Percentiles rank a stretch among this genome's conserved stretches.
These are phyloP conservation scores for Periconia digitata DNA, from an alignment of 2,329 filamentous ascomycete species.

Conservation along the genomic window DNA sequence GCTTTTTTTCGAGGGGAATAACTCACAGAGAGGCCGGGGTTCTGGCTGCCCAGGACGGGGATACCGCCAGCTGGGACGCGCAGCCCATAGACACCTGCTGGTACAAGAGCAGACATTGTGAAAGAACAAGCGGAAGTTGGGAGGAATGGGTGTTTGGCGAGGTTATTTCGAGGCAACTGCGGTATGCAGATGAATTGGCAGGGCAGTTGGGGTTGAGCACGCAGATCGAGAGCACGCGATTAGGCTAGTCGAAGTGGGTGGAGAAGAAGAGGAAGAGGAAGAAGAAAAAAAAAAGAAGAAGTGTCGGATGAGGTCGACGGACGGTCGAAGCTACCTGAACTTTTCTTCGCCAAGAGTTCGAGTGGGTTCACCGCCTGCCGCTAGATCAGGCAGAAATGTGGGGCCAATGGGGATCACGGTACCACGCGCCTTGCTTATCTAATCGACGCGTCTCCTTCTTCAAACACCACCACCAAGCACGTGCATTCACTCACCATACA, in stretches of 20 bases:
- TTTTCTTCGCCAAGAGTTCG: conserved; percentile 14
- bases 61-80: conserved; percentile 84
- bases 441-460: conserved; percentile 8
- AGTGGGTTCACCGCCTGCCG: conserved; percentile 21
- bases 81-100: conserved; percentile 87
- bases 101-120: conserved; percentile 44
- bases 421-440: conserved; percentile 2
- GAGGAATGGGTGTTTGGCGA: neutral
- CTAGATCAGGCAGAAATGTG: conserved; percentile 14
- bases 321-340: conserved; percentile 8
- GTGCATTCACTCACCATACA: too few species aligned
- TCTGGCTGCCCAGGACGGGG: conserved; percentile 71
- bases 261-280: conserved; percentile 9
- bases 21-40: conserved; percentile 83
- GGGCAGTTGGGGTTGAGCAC: too few species aligned
- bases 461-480: too few species aligned
- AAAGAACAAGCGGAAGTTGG: conserved; percentile 7
- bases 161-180: conserved; percentile 3
- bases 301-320: conserved; percentile 23
- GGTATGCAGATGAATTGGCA: too few species aligned
- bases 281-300: conserved; percentile 10
- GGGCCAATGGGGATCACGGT: too few species aligned
- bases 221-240: conserved; percentile 22
- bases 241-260: conserved; percentile 7
- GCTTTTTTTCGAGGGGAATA: neutral